A percentile compares a stretch with the other conserved stretches of the same genome.
Evolutionary conservation across 805 yeast species (phyloP).

Genomic region (Lipomyces oligophaga): DNA sequence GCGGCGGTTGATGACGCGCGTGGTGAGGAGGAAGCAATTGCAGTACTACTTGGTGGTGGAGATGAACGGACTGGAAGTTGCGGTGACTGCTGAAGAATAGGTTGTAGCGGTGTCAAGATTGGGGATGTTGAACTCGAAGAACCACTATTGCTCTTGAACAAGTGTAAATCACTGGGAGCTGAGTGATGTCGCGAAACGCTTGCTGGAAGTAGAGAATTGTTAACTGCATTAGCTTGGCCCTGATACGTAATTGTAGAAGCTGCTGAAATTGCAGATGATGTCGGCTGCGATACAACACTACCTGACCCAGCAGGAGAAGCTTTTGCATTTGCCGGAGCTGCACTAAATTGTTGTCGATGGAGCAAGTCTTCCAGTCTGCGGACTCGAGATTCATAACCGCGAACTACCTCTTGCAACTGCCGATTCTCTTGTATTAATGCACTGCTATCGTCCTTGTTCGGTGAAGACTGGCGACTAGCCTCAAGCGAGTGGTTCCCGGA

Average conservation of each 20-base stretch:
- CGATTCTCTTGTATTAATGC: slow-evolving; percentile 7
- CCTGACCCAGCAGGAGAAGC: slow-evolving; percentile 12
- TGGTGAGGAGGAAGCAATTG: slow-evolving; percentile 8
- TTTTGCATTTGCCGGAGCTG: background rate
- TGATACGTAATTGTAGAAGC: too few relatives aligned
- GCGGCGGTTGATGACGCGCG: slow-evolving; percentile 6
- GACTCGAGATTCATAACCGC: slow-evolving; percentile 67
- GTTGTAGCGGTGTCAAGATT: background rate
- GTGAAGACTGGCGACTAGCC: slow-evolving; percentile 8
- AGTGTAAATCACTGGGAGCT: slow-evolving; percentile 2
- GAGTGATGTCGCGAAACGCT: slow-evolving; percentile 10
- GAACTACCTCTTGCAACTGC: slow-evolving; percentile 42
- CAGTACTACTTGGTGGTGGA: too few relatives aligned
- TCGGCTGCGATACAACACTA: too few relatives aligned
- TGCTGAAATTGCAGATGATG: too few relatives aligned
- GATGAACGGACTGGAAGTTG: too few relatives aligned
- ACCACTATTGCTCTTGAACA: background rate
- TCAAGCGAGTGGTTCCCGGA: slow-evolving; percentile 1
- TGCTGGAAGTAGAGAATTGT: slow-evolving; percentile 3
- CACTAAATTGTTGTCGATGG: slow-evolving; percentile 54
- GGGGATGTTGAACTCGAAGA: background rate
- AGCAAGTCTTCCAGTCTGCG: slow-evolving; percentile 70
- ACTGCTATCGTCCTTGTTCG: background rate
- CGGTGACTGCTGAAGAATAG: slow-evolving; percentile 1
- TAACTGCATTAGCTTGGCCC: too few relatives aligned